Evolutionary conservation across 2,329 filamentous ascomycete species (phyloP), one percentile per base, ranked within the genome.

Genomic region (Aspergillaceae sp.): DNA sequence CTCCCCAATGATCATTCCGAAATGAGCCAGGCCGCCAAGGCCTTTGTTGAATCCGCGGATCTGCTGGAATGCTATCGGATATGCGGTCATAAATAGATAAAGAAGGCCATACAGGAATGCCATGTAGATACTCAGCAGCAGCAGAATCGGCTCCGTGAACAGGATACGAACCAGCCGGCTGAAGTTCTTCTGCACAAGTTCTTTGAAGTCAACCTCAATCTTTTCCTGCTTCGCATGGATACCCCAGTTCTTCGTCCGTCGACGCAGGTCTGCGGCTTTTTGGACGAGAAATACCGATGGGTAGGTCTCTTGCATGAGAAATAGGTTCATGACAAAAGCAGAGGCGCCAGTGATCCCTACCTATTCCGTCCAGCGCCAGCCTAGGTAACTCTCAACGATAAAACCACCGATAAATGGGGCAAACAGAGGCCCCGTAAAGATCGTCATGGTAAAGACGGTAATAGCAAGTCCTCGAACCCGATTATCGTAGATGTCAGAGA

Each of bases 1-100:
- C 62, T 87, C 79, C 36, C 87, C 87, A 7, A 75, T 55, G 44
- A 92, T 79, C 79, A 95, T 86, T 44, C 88, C 89, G 56, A 95
- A 86, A 66, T 88, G 94, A 3, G 87, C 81, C 3, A 95, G 75
- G 1, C 88, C 88, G 2, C 82, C 78, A n/a, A 86, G 67, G 43
- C 89, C 88, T 3, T 74, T 60, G 28, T 67, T 78, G 69, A 91
- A 84, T 53, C 76, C 75, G 63, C 94, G 83, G 5, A 88, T 74
- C 29, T 56, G 47, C 43, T 66, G 57, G 44, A 64, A 68, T 4
- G 66, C 60, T 29, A 63, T 56, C 0, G 61, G 65, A 41, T 63
- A 68, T 10, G 62, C 62, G 0, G 56, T 63, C n/a, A 69, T 43
- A 35, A 66, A 62, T 3, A 58, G 55, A 30, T 56, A 58, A 1